phyloP scores from a whole-genome alignment of 805 yeast genomes.

The Brettanomyces sp. region DNA sequence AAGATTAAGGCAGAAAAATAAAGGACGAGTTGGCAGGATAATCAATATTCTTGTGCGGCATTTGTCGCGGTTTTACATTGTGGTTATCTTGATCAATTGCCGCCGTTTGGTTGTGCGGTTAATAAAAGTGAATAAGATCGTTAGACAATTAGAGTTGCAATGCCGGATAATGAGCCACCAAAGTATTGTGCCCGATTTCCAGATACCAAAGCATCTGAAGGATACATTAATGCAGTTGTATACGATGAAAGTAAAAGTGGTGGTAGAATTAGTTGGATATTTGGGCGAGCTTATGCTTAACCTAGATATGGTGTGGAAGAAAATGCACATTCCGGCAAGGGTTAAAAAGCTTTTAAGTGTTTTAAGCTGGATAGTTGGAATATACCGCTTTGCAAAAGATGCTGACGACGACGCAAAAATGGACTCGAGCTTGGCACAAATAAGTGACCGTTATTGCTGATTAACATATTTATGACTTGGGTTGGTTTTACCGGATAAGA shows the following conservation, averaged over 20 bases:
- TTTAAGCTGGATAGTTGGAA: conserved; percentile 22
- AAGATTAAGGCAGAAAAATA: not conserved
- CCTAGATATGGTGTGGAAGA: conserved; percentile 15
- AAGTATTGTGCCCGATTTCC: conserved; percentile 2
- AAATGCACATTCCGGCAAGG: conserved; percentile 14
- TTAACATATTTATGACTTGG: no score
- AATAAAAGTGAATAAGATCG: conserved; percentile 15
- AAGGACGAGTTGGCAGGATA: conserved; percentile 5
- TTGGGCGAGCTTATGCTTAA: conserved; percentile 22
- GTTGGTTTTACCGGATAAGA: no score
- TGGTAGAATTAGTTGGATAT: conserved; percentile 22
- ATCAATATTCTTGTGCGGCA: conserved; percentile 12
- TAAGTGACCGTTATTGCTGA: not conserved
- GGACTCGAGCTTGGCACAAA: not conserved
- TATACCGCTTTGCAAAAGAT: conserved; percentile 21
- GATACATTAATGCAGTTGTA: conserved; percentile 14
- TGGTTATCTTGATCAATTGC: conserved; percentile 21
- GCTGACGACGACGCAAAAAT: conserved; percentile 12
- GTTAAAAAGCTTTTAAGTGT: conserved; percentile 14
- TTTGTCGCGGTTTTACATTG: conserved; percentile 19
- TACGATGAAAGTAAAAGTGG: conserved; percentile 16
- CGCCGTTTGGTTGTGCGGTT: conserved; percentile 16
- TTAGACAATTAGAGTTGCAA: conserved; percentile 16
- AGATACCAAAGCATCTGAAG: conserved; percentile 6
- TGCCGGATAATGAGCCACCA: conserved; percentile 7